Percentiles rank a stretch among this genome's conserved stretches.
phyloP scores from a whole-genome alignment of 805 yeast species.

The Teunomyces cretensis region DNA sequence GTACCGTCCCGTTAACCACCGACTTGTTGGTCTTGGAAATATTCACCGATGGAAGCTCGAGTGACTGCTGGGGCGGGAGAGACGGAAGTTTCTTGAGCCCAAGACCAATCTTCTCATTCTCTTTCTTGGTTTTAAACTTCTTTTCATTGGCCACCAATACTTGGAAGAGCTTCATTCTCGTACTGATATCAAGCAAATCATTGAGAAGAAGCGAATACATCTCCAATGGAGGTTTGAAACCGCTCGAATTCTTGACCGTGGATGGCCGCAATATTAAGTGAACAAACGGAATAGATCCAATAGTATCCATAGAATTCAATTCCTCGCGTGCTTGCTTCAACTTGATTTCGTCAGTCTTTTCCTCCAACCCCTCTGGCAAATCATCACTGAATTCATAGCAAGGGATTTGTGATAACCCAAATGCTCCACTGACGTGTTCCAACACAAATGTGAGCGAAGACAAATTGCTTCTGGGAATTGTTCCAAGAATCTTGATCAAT shows the following conservation, averaged over 20 bases:
- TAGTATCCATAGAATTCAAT: constrained; percentile 35
- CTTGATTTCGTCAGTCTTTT: constrained; percentile 1
- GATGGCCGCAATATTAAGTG: constrained; percentile 44
- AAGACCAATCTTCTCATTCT: constrained; percentile 26
- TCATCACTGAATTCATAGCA: constrained; percentile 30
- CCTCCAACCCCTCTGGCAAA: constrained; percentile 9
- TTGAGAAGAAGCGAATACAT: constrained; percentile 24
- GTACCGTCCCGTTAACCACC: constrained; percentile 5
- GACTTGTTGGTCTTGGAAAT: neutral
- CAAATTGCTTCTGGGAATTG: constrained; percentile 41
- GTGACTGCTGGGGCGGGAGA: constrained; percentile 13
- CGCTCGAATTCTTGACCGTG: constrained; percentile 30
- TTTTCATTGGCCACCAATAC: constrained; percentile 25
- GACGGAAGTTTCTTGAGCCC: constrained; percentile 19
- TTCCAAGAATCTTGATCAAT: constrained; percentile 23
- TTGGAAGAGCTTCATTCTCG: constrained; percentile 20
- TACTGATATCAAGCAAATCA: constrained; percentile 26
- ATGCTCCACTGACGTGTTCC: constrained; percentile 32
- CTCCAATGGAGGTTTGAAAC: constrained; percentile 40
- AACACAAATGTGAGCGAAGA: constrained; percentile 34
- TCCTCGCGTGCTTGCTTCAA: constrained; percentile 6
- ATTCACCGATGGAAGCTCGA: constrained; percentile 5
- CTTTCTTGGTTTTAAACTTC: constrained; percentile 28
- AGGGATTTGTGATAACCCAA: constrained; percentile 20
- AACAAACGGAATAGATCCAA: constrained; percentile 40